A percentile compares a stretch with the other conserved stretches of the same genome.
These are phyloP conservation scores for Maudiozyma turicensis DNA, from an alignment of 805 yeast species.

Conservation along the genomic window DNA sequence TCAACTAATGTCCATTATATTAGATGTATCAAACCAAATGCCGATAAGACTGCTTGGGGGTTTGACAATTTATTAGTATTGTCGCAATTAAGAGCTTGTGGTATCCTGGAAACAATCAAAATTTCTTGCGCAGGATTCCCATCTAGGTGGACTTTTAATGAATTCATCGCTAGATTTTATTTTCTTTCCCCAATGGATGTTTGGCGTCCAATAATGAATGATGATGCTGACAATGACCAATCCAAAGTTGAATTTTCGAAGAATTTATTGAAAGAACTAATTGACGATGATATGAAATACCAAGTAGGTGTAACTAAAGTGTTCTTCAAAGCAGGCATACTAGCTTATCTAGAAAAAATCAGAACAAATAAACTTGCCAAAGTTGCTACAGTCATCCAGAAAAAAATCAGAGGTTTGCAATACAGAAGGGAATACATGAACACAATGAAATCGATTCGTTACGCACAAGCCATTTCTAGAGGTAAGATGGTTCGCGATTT, in stretches of 20 bases:
- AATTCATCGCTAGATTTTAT: slow-evolving; percentile 83
- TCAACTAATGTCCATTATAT: slow-evolving; percentile 94
- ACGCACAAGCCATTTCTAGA: slow-evolving; percentile 54
- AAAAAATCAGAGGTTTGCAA: slow-evolving; percentile 58
- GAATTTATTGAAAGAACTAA: slow-evolving; percentile 52
- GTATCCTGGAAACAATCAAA: slow-evolving; percentile 92
- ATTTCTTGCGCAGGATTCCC: slow-evolving; percentile 98
- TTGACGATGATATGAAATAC: slow-evolving; percentile 57
- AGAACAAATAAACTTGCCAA: slow-evolving; percentile 66
- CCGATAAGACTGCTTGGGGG: slow-evolving; percentile 88
- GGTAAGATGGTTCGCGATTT: slow-evolving; percentile 52
- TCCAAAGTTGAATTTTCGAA: slow-evolving; percentile 54
- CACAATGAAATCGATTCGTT: slow-evolving; percentile 43
- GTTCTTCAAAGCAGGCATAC: slow-evolving; percentile 93
- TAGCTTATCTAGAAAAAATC: slow-evolving; percentile 80
- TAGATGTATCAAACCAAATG: slow-evolving; percentile 96
- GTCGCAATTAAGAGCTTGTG: slow-evolving; percentile 94
- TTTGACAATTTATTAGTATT: slow-evolving; percentile 95
- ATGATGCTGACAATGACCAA: slow-evolving; percentile 39
- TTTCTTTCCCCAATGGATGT: slow-evolving; percentile 62
- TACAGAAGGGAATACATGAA: slow-evolving; percentile 53
- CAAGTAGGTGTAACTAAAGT: slow-evolving; percentile 91
- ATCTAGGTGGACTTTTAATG: slow-evolving; percentile 88
- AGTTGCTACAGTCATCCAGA: slow-evolving; percentile 79
- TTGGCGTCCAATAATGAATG: slow-evolving; percentile 48